Conservation (phyloP, 148 eudicot species). For the Silene uniflora region DNA sequence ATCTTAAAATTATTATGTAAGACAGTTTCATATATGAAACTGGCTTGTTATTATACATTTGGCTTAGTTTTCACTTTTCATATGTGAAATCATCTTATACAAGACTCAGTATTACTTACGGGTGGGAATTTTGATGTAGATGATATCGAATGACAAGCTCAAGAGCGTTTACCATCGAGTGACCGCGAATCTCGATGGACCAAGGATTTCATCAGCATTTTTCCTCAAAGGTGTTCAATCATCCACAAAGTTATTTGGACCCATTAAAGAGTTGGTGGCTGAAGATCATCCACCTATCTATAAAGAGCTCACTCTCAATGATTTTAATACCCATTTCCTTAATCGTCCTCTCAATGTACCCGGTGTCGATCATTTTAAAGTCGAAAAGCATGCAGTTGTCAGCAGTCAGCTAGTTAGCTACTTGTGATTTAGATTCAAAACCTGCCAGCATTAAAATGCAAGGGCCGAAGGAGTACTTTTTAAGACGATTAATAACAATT, state of each 20-base stretch:
- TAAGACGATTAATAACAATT: too few relatives aligned
- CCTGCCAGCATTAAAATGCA: too few relatives aligned
- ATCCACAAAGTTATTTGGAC: slow-evolving; percentile 30
- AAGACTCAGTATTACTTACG: too few relatives aligned
- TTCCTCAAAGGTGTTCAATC: slow-evolving; percentile 18
- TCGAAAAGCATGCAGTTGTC: neutral
- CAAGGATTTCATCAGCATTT: slow-evolving; percentile 42
- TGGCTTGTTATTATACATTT: too few relatives aligned
- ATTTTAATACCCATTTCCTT: slow-evolving; percentile 15
- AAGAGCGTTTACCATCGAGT: slow-evolving; percentile 39
- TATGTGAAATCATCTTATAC: too few relatives aligned
- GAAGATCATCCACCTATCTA: slow-evolving; percentile 34
- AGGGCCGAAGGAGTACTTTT: too few relatives aligned
- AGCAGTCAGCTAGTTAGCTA: too few relatives aligned
- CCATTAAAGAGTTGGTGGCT: slow-evolving; percentile 40
- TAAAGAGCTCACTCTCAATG: slow-evolving; percentile 21
- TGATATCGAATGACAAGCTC: slow-evolving; percentile 31
- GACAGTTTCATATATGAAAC: too few relatives aligned
- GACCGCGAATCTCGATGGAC: slow-evolving; percentile 27
- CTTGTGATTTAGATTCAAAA: too few relatives aligned
- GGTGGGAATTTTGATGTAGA: slow-evolving; percentile 5
- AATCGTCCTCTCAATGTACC: slow-evolving; percentile 18
- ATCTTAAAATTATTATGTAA: too few relatives aligned
- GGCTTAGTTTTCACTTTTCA: too few relatives aligned
- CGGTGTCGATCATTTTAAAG: slow-evolving; percentile 18